These are phyloP conservation scores for Agrocybe praecox DNA, from an alignment of 768 basidiomycete genomes.

Conservation along the genomic window DNA sequence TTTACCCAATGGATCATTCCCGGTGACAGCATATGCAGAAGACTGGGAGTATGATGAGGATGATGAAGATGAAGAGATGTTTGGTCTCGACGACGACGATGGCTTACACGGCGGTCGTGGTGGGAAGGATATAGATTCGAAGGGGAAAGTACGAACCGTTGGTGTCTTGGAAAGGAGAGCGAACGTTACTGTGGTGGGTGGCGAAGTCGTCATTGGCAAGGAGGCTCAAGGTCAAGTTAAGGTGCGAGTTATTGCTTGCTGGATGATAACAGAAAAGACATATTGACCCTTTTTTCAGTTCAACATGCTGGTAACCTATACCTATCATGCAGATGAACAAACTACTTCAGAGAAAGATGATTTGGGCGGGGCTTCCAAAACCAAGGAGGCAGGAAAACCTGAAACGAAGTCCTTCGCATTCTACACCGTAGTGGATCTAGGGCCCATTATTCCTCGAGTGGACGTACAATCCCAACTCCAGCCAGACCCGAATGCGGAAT, in stretches of 20 bases:
- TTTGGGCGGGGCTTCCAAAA: conserved; percentile 33
- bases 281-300: conserved; percentile 55
- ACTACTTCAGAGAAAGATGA: conserved; percentile 65
- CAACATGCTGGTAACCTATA: conserved; percentile 92
- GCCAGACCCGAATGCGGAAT: conserved; percentile 29
- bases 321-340: conserved; percentile 90
- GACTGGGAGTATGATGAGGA: conserved; percentile 99
- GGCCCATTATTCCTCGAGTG: conserved; percentile 65
- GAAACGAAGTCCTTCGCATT: conserved; percentile 91
- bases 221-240: conserved; percentile 78
- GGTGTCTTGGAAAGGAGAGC: conserved; percentile 88
- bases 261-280: neutral
- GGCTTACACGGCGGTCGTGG: conserved; percentile 52
- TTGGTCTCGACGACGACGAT: conserved; percentile 50
- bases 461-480: conserved; percentile 15
- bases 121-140: conserved; percentile 48
- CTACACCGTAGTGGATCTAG: conserved; percentile 83
- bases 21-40: conserved; percentile 90
- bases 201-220: conserved; percentile 85
- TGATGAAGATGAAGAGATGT: conserved; percentile 94
- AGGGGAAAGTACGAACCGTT: conserved; percentile 57
- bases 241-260: conserved; percentile 39
- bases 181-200: conserved; percentile 86
- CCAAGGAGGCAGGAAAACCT: conserved; percentile 39
- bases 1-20: conserved; percentile 76